Evolutionary conservation across 129 eudicot genomes (phyloP).

Genomic region (Centella asiatica): DNA sequence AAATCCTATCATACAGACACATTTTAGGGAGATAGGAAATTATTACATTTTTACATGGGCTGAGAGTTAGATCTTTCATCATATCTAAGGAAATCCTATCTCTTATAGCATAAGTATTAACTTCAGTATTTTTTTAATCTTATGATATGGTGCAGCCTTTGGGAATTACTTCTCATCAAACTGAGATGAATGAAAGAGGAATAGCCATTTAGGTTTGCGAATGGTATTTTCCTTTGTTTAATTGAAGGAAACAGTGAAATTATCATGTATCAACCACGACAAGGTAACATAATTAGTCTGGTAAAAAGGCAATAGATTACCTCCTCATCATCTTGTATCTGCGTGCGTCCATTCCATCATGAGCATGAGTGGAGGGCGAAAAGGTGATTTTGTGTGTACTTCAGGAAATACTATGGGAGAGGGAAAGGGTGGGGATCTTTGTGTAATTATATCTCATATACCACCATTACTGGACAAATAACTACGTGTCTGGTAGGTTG

Average conservation of each 20-base stretch:
- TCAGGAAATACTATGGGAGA: background rate
- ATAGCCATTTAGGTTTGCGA: too few relatives aligned
- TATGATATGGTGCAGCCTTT: too few relatives aligned
- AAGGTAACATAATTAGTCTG: background rate
- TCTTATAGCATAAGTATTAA: too few relatives aligned
- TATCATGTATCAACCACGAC: background rate
- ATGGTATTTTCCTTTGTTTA: too few relatives aligned
- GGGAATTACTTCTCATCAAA: too few relatives aligned
- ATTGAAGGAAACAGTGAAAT: background rate
- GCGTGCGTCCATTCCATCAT: background rate
- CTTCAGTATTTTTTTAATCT: too few relatives aligned
- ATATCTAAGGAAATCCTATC: too few relatives aligned
- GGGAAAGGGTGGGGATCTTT: background rate
- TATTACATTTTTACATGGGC: background rate
- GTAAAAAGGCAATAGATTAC: background rate
- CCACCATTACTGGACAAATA: background rate
- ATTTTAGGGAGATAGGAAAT: background rate
- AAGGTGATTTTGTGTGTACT: background rate
- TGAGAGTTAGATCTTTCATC: background rate
- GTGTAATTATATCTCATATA: background rate
- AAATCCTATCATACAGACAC: background rate
- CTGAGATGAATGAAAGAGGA: too few relatives aligned
- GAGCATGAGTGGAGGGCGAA: background rate
- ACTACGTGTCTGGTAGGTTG: background rate
- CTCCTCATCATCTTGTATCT: background rate